Evolutionary conservation across 1,139 yeast genomes (phyloP), one percentile per base, ranked within the genome.

Genomic region (Pichia sp.): DNA sequence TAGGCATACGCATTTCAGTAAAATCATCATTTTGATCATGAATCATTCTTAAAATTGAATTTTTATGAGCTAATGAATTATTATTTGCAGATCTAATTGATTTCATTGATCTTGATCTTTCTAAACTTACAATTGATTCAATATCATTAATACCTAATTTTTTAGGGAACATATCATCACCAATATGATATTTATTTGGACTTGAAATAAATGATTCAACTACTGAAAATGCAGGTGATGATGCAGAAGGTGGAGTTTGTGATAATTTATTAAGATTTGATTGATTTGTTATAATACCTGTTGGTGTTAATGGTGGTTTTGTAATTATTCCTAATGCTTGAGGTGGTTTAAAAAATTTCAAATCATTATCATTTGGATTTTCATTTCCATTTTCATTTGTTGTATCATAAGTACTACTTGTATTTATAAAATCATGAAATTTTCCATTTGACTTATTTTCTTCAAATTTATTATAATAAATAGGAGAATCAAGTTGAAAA

Each of bases 101-200:
- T 54, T 68, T 71, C 66, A 78, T 68, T 2, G 89, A 82, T 54
- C 87, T 70, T 25, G 84, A 77, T 54, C 90, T 73, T 62, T 85
- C 95, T 43, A 85, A 61, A 5, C 87, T 78, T 1, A 83, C 83
- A 52, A 85, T 85, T 44, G 86, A 80, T 56, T 83, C 87, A 18
- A 85, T 86, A 62, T 85, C 95, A 48, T 75, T 79, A 0, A 77
- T 71, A 53, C 75, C 81, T 42, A 85, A 69, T 3, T 79, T 76
- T 59, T 81, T 84, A 0, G 94, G 95, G 62, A 85, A 85, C 39
- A 84, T 66, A 0, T 81, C 78, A 51, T 83, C 90, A 10, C 92
- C 90, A 3, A 56, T 49, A 42, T 57, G 61, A n/a, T 58, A 51
- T 26, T 49, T 57, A 37, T 52, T 53, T 28, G 62, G 59, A 47